Percentiles rank a stretch among this genome's conserved stretches.
These are phyloP conservation scores for Alternaria metachromatica DNA, from an alignment of 2,329 filamentous ascomycete genomes.

Conservation along the genomic window DNA sequence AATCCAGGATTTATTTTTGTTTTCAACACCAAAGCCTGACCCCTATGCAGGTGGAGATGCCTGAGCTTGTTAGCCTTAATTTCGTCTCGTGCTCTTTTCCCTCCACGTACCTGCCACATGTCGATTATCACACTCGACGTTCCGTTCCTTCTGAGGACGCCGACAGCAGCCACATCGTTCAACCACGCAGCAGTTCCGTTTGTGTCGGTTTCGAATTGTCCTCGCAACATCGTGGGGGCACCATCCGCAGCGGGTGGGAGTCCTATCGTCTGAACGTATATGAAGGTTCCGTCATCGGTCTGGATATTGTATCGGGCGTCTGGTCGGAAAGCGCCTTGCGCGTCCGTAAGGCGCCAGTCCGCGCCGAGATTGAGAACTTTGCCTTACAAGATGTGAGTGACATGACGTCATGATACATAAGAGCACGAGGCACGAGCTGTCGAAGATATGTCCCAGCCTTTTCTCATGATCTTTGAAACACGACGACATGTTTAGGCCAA, in stretches of 20 bases:
- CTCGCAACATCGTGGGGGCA: constrained; percentile 36
- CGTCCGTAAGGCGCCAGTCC: constrained; percentile 47
- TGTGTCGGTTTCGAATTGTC: constrained; percentile 44
- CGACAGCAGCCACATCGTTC: constrained; percentile 46
- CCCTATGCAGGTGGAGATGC: not conserved
- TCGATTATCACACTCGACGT: constrained; percentile 31
- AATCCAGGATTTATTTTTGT: not conserved
- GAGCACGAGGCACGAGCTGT: not conserved
- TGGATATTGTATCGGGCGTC: constrained; percentile 49
- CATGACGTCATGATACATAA: constrained; percentile 13
- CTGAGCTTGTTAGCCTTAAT: not conserved
- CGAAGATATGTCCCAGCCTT: not conserved
- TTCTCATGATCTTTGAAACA: not conserved
- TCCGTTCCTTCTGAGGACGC: constrained; percentile 27
- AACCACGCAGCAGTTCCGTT: constrained; percentile 47
- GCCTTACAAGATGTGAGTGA: constrained; percentile 20
- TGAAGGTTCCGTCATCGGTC: constrained; percentile 45
- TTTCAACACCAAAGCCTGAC: not conserved
- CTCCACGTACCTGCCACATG: constrained; percentile 32
- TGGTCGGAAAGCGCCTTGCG: constrained; percentile 33
- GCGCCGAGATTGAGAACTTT: constrained; percentile 46
- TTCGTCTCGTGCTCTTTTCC: not conserved
- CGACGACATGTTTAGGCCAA: not conserved
- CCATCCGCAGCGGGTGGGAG: constrained; percentile 32
- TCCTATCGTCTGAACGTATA: constrained; percentile 45